Conservation (phyloP, 331 rosid genomes). For the Pyracantha coccinea region DNA sequence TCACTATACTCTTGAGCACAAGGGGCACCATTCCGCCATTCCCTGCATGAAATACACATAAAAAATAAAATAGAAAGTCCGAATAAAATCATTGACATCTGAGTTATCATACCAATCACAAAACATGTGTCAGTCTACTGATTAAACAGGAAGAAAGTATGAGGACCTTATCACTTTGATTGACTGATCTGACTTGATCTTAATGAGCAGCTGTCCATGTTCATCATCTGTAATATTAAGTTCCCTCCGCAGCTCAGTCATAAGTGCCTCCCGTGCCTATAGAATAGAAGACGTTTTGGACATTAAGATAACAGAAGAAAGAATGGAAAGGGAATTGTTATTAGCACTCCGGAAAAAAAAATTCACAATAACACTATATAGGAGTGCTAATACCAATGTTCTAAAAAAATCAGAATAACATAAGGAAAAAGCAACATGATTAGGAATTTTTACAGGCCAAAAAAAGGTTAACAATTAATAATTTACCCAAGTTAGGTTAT, state of each 20-base stretch:
- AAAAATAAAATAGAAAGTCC: neutral
- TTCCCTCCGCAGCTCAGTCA: slow-evolving; percentile 14
- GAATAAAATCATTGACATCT: neutral
- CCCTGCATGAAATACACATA: neutral
- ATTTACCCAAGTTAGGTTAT: slow-evolving; percentile 2
- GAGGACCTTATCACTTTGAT: neutral
- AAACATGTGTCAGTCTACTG: neutral
- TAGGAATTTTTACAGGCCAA: neutral
- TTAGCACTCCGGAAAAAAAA: neutral
- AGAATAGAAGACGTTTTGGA: neutral
- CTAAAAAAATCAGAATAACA: neutral
- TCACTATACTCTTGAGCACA: neutral
- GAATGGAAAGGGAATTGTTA: neutral
- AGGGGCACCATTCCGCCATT: neutral
- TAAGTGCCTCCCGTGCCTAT: neutral
- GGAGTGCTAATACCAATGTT: no score
- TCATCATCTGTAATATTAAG: slow-evolving; percentile 2
- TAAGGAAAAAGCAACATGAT: neutral
- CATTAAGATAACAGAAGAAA: neutral
- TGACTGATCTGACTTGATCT: neutral
- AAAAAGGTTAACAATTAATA: neutral
- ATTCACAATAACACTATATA: neutral
- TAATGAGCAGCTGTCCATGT: neutral
- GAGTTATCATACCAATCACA: neutral
- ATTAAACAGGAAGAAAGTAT: neutral